Conservation (phyloP, 2,329 filamentous ascomycete genomes). For the Penicillium sp. region DNA sequence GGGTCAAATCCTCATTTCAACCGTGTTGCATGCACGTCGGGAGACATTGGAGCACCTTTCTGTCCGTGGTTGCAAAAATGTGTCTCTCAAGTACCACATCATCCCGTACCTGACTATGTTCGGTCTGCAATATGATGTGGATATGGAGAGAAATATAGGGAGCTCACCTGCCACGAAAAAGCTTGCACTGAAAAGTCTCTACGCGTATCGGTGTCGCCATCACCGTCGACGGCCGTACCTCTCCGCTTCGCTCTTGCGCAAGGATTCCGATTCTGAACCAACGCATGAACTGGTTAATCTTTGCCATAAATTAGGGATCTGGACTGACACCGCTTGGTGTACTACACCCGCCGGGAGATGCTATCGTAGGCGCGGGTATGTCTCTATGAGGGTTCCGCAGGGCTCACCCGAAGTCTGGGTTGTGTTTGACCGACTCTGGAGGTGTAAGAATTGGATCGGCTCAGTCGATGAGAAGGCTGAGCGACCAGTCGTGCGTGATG, state of each 20-base stretch:
- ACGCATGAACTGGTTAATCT: conserved; percentile 57
- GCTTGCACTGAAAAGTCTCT: conserved; percentile 55
- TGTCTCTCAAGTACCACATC: conserved; percentile 60
- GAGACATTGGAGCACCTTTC: conserved; percentile 56
- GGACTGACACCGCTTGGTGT: conserved; percentile 59
- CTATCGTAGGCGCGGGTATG: conserved; percentile 53
- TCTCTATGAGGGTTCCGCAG: conserved; percentile 51
- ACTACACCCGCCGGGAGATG: conserved; percentile 55
- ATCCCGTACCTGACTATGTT: conserved; percentile 53
- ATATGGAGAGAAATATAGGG: conserved; percentile 39
- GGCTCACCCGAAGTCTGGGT: conserved; percentile 57
- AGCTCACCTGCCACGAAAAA: conserved; percentile 31
- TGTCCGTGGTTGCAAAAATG: conserved; percentile 59
- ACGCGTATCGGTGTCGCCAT: conserved; percentile 59
- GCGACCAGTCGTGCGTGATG: conserved; percentile 41
- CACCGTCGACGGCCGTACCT: conserved; percentile 57
- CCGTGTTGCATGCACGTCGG: conserved; percentile 51
- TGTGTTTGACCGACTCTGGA: conserved; percentile 57
- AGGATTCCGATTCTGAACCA: conserved; percentile 57
- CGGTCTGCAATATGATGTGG: conserved; percentile 42
- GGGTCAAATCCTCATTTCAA: conserved; percentile 52
- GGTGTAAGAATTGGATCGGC: conserved; percentile 56
- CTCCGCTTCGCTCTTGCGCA: conserved; percentile 50
- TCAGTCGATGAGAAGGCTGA: conserved; percentile 28
- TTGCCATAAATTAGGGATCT: conserved; percentile 55